Base-by-base conservation (phyloP, 1,284 basidiomycete genomes). In the Somion occarium region DNA sequence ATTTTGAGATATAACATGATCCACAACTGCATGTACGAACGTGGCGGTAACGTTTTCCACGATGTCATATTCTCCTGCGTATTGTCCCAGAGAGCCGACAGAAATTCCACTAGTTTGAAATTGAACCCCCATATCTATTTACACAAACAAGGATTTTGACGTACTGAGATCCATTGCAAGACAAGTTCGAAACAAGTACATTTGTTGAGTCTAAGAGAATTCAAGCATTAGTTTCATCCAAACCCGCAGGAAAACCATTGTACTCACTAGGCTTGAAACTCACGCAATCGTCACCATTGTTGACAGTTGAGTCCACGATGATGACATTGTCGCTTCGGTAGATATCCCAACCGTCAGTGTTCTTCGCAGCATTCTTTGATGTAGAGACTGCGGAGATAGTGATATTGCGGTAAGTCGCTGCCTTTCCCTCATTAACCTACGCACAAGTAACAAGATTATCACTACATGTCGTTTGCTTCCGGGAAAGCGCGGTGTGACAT, bases 311-410 rank as follows among this genome's bases (percentile, higher is more conserved):
- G 54, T 65, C 61, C 22, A 60, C 56, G 30, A 69, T 63, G 13
- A 60, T 54, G 24, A 69, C 64, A 49, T 59, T 61, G 56, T 65
- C 61, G 56, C 64, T 66, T 22, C 79, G 73, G 64, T 83, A 83
- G 19, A 79, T 76, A 59, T 85, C 77, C 80, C 80, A 83, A 3
- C 82, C 82, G 57, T 84, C 82, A 4, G 80, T 82, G 58, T 85
- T 84, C 39, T 67, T 64, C 3, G 76, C 69, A 0, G 53, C 56
- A 53, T 76, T 67, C 12, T 65, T 68, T 2, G 74, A 77, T 4
- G 72, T 79, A 2, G 78, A 78, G 9, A 63, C 65, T 1, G 64
- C 60, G 13, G 59, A 59, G 51, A 68, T 63, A 30, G 54, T 61
- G 45, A 68, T 59, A 50, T 75, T 73, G 58, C 70, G 68, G 59